These are phyloP conservation scores for Xylaria palmicola DNA, from an alignment of 495 filamentous ascomycete genomes.

Conservation along the genomic window DNA sequence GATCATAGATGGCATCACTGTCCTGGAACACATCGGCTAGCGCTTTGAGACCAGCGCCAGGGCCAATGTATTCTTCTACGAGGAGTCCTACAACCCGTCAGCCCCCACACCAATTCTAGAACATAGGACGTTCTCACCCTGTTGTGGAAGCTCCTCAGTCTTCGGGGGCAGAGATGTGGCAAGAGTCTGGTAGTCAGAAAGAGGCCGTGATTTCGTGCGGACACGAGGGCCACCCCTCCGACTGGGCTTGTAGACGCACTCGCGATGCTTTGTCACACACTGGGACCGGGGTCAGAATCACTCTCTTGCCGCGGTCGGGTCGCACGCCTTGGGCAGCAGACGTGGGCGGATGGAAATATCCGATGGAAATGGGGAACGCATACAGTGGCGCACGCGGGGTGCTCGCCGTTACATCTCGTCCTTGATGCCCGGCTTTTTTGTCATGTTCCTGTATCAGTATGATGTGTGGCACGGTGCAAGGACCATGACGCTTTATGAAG, in stretches of 20 bases:
- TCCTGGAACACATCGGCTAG: slow-evolving; percentile 30
- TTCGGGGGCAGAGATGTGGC: slow-evolving; percentile 31
- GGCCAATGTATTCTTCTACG: slow-evolving; percentile 31
- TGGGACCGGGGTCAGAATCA: slow-evolving; percentile 26
- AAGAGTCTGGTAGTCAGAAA: slow-evolving; percentile 28
- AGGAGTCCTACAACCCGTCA: slow-evolving; percentile 25
- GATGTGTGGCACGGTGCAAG: slow-evolving; percentile 16
- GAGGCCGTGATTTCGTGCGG: slow-evolving; percentile 26
- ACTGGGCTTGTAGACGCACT: slow-evolving; percentile 57
- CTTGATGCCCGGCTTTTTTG: slow-evolving; percentile 54
- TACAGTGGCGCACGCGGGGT: slow-evolving; percentile 58
- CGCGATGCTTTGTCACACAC: slow-evolving; percentile 53
- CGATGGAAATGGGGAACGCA: slow-evolving; percentile 23
- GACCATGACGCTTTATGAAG: background rate
- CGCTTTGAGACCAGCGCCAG: slow-evolving; percentile 31
- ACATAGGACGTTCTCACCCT: slow-evolving; percentile 18
- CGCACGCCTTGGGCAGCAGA: slow-evolving; percentile 1
- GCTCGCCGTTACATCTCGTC: slow-evolving; percentile 58
- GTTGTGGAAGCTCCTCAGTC: slow-evolving; percentile 31
- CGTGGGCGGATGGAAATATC: background rate
- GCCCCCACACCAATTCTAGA: background rate
- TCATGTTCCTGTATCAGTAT: slow-evolving; percentile 15
- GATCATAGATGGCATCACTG: slow-evolving; percentile 31
- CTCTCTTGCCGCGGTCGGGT: background rate
- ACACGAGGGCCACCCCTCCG: slow-evolving; percentile 56